Evolutionary conservation across 2,329 filamentous ascomycete genomes (phyloP).

Genomic region (Talaromyces sp.): DNA sequence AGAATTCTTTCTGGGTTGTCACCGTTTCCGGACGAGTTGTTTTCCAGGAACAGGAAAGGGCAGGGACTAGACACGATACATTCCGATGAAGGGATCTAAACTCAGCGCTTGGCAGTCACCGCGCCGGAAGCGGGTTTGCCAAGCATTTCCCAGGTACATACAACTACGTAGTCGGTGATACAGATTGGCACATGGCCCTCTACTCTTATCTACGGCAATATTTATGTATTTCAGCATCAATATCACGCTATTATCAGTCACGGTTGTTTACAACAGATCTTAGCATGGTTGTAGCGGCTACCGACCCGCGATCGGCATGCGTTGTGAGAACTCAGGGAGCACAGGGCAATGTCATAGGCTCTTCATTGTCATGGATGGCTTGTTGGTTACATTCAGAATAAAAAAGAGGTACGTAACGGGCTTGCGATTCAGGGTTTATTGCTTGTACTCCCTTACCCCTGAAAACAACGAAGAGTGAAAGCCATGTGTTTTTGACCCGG

Average conservation of each 20-base stretch:
- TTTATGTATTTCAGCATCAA: not conserved
- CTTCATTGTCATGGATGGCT: not conserved
- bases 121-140: constrained; percentile 8
- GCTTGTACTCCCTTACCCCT: not conserved
- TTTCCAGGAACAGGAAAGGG: not conserved
- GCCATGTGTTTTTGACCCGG: not conserved
- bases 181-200: not conserved
- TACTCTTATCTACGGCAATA: not conserved
- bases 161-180: not conserved
- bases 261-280: not conserved
- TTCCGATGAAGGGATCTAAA: constrained; percentile 1
- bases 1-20: not conserved
- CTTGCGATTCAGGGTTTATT: not conserved
- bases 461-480: not conserved
- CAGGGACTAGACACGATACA: not conserved
- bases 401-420: not conserved
- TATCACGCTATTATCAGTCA: not conserved
- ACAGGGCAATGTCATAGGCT: not conserved
- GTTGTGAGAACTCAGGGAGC: not conserved
- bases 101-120: constrained; percentile 1
- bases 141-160: not conserved
- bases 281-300: not conserved
- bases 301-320: not conserved
- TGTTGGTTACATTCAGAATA: not conserved
- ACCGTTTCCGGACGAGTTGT: not conserved